Percentiles rank a stretch among this genome's conserved stretches.
Conservation (phyloP, 768 basidiomycete species). For the Cystofilobasidium bisporidii region DNA sequence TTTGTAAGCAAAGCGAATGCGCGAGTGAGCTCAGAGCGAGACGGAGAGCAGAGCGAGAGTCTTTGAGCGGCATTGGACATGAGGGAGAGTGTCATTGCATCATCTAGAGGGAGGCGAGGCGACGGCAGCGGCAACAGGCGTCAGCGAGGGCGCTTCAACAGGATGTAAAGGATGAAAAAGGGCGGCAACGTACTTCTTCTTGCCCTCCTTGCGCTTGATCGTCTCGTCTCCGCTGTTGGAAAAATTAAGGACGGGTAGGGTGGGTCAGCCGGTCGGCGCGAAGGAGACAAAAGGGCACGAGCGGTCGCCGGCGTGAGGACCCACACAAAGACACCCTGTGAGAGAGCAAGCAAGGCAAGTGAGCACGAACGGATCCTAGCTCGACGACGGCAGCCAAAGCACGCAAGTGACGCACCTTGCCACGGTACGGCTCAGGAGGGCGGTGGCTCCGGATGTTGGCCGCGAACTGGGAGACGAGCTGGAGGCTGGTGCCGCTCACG, state of each 20-base stretch:
- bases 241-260: neutral
- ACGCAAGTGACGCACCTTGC: slow-evolving; percentile 60
- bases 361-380: too few relatives aligned
- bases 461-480: slow-evolving; percentile 74
- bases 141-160: neutral
- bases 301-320: too few relatives aligned
- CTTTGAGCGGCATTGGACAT: too few relatives aligned
- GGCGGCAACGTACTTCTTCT: slow-evolving; percentile 56
- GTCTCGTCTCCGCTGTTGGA: slow-evolving; percentile 69
- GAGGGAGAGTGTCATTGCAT: too few relatives aligned
- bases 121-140: neutral
- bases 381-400: neutral
- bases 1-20: too few relatives aligned
- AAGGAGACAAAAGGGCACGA: neutral
- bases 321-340: slow-evolving; percentile 19
- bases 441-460: slow-evolving; percentile 73
- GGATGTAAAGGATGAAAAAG: neutral
- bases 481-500: slow-evolving; percentile 76
- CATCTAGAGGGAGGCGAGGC: too few relatives aligned
- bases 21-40: too few relatives aligned
- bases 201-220: slow-evolving; percentile 81
- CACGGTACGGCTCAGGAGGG: slow-evolving; percentile 93
- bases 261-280: neutral
- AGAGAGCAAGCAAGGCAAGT: neutral
- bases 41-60: too few relatives aligned